Base-by-base conservation (phyloP, 2,329 filamentous ascomycete species). In the Ampelomyces quisqualis region DNA sequence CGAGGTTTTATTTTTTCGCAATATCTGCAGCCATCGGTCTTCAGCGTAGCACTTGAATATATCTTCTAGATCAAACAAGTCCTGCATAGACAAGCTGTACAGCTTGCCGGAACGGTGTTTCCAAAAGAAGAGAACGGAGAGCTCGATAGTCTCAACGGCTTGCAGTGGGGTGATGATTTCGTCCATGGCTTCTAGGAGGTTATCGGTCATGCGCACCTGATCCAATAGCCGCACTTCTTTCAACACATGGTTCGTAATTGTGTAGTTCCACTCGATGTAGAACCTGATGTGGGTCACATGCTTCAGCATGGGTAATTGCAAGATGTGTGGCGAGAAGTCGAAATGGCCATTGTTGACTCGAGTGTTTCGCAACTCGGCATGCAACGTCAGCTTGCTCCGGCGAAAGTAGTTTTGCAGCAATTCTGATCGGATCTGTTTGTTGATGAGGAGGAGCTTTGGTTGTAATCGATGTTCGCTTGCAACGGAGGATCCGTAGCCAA, bases 201-300 rank as follows among this genome's bases (percentile, higher is more conserved):
- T 55, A 15, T 56, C 50, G 5, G 59, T 58, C 58, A 67, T 65
- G 7, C 50, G 45, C 8, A 62, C 47, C 35, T 67, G 62, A 30
- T 67, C 62, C 11, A 53, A 45, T 3, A 62, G 48, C 2, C 51
- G 41, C 18, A 42, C 30, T 21, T 44, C 38, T 26, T 48, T 45
- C 9, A 33, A 34, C 7, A 55, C 57, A 9, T 55, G 50, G 21
- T 51, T 57, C 15, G 53, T 49, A 23, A 57, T 47, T 5, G 53
- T 58, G 44, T 64, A 67, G 23, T 66, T 62, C 63, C 63, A 68
- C 37, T 67, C 62, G 1, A 67, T 56, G 37, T 66, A 68, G 39
- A 68, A 61, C 3, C 61, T 50, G 7, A 64, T 53, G 24, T 64
- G 60, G 1, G 58, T 60, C 10, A 62, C 49, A 14, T 54, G 51